A percentile compares a stretch with the other conserved stretches of the same genome.
Conservation (phyloP, 495 filamentous ascomycete species). For the Pyrenula massariospora region DNA sequence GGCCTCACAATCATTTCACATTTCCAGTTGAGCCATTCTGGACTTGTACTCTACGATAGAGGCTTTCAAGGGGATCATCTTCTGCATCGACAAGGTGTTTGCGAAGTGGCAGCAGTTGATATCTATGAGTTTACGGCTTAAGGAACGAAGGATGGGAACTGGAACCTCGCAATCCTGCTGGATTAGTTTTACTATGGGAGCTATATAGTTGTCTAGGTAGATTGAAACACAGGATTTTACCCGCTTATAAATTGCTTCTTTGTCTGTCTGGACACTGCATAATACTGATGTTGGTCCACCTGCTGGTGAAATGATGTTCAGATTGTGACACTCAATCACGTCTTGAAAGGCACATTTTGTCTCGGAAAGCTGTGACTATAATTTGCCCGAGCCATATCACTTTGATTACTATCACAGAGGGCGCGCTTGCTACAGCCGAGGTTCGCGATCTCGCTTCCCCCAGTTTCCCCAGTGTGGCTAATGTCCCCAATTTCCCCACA, state of each 20-base stretch:
- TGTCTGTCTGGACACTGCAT: not conserved
- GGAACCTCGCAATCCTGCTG: not conserved
- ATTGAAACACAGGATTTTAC: constrained; percentile 1
- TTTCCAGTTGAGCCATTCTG: not conserved
- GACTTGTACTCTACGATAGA: not conserved
- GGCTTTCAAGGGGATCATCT: not conserved
- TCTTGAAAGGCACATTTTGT: too few relatives aligned
- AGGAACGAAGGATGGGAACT: not conserved
- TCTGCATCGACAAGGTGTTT: not conserved
- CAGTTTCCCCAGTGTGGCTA: not conserved
- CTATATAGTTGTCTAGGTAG: not conserved
- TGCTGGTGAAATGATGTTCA: too few relatives aligned
- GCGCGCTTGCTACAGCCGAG: not conserved
- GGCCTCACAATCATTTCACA: not conserved
- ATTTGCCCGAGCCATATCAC: too few relatives aligned
- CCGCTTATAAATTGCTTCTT: not conserved
- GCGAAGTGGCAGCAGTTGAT: not conserved
- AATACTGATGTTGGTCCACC: too few relatives aligned
- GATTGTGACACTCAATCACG: too few relatives aligned
- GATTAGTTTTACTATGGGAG: not conserved
- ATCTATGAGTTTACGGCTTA: not conserved
- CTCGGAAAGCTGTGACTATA: too few relatives aligned
- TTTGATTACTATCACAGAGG: too few relatives aligned
- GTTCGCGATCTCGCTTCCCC: not conserved
- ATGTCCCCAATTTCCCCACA: not conserved